These are phyloP conservation scores for Chlamydomonas schloesseri DNA, from an alignment of 139 green algal genomes.

Conservation along the genomic window DNA sequence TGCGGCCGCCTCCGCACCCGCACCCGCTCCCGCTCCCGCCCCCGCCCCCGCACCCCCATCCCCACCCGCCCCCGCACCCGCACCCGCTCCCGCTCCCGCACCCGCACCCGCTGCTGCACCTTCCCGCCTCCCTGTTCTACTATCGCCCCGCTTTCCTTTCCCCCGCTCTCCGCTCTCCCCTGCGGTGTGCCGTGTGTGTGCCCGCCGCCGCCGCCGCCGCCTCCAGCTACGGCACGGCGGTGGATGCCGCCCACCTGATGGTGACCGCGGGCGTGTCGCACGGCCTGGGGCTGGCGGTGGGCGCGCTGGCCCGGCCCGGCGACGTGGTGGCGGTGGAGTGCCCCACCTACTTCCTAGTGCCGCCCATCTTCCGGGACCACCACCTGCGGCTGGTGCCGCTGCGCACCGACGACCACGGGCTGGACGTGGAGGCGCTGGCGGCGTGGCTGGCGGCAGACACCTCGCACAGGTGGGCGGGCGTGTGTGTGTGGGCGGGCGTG, in stretches of 20 bases:
- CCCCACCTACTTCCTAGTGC: constrained; percentile 66
- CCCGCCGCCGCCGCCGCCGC: too few species aligned
- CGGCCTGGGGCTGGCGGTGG: constrained; percentile 52
- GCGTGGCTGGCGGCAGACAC: constrained; percentile 15
- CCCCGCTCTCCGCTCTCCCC: too few species aligned
- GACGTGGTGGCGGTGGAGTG: constrained; percentile 54
- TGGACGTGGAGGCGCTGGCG: constrained; percentile 50
- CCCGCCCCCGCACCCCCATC: too few species aligned
- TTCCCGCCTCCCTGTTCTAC: too few species aligned
- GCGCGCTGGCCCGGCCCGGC: constrained; percentile 43
- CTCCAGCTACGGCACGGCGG: constrained; percentile 33
- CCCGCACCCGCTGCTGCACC: too few species aligned
- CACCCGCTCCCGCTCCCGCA: too few species aligned
- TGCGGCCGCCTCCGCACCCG: too few species aligned
- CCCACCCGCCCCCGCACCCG: too few species aligned
- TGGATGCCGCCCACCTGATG: constrained; percentile 44
- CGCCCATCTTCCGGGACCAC: constrained; percentile 38
- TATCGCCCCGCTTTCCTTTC: too few species aligned
- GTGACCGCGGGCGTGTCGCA: constrained; percentile 62
- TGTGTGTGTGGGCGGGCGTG: not conserved
- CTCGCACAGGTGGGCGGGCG: not conserved
- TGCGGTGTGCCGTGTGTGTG: too few species aligned
- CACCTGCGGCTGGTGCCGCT: not conserved
- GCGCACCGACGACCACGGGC: constrained; percentile 37
- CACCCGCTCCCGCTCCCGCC: too few species aligned